phyloP scores from a whole-genome alignment of 2,329 filamentous ascomycete genomes.

The Mycosphaerella arachidis region DNA sequence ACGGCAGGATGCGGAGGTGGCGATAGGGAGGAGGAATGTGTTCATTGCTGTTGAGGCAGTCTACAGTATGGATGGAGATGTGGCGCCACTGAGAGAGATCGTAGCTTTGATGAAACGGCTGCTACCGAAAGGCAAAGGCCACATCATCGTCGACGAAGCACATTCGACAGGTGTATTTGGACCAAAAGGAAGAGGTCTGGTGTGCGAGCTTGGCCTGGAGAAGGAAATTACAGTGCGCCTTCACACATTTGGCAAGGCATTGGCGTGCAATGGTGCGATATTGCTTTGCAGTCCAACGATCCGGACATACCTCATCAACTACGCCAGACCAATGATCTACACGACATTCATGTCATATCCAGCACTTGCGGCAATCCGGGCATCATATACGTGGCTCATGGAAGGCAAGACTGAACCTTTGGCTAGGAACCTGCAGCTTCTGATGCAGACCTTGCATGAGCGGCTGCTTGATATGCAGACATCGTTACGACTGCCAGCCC shows the following conservation, averaged over 20 bases:
- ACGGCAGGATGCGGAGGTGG: constrained; percentile 29
- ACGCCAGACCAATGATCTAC: constrained; percentile 70
- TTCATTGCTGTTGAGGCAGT: constrained; percentile 67
- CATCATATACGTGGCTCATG: constrained; percentile 55
- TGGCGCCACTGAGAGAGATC: constrained; percentile 60
- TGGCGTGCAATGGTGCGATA: constrained; percentile 63
- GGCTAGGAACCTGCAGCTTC: constrained; percentile 43
- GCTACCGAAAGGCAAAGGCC: constrained; percentile 55
- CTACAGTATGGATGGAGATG: constrained; percentile 81
- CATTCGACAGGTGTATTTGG: constrained; percentile 62
- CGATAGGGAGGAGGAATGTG: constrained; percentile 47
- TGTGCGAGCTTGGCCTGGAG: constrained; percentile 55
- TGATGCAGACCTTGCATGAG: constrained; percentile 45
- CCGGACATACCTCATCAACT: constrained; percentile 66
- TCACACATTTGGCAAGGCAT: constrained; percentile 64
- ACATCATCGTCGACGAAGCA: constrained; percentile 65
- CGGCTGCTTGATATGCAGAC: constrained; percentile 40
- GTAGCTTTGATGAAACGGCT: constrained; percentile 53
- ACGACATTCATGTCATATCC: constrained; percentile 65
- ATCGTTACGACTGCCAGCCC: constrained; percentile 26
- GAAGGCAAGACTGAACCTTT: constrained; percentile 45
- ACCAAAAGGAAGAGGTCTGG: constrained; percentile 52
- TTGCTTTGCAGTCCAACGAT: constrained; percentile 59
- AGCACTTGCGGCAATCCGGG: constrained; percentile 54
- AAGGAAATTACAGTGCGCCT: constrained; percentile 54